Base-by-base conservation (phyloP, 805 yeast species). In the Yarrowia hollandica region DNA sequence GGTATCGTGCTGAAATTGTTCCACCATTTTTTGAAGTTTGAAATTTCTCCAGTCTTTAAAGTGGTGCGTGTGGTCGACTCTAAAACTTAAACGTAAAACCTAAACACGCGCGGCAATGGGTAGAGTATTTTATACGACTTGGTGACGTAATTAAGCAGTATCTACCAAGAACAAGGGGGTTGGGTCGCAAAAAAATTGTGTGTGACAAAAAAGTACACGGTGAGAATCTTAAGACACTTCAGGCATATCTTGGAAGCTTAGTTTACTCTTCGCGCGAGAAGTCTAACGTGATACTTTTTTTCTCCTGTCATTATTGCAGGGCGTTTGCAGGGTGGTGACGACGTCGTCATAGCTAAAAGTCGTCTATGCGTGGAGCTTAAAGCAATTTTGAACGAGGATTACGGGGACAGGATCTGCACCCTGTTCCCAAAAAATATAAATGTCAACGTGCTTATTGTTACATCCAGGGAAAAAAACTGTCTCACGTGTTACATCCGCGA, bases 1-100 rank as follows among this genome's bases (percentile, higher is more conserved):
- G 35, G 52, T 19, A n/a, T n/a, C n/a, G n/a, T n/a, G n/a, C n/a
- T n/a, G n/a, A n/a, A 44, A 44, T 44, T 44, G 12, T 44, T 42
- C 50, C 50, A 41, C 21, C n/a, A 5, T 26, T 26, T 42, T 42
- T 42, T 42, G 34, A 25, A 41, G 33, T 15, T 11, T 8, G 15
- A 22, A 22, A 5, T 11, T 15, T 14, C 34, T 42, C 23, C 23
- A 10, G 23, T 8, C 14, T 39, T 19, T 8, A 10, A 22, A 14
- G 26, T 39, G 44, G 44, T 23, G 41, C 41, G 25, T 19, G 44
- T 39, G 44, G 46, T 21, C 46, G 12, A 41, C 33, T 22, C 33
- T 23, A 41, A 26, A 41, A 41, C 14, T 15, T 16, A 12, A 41
- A 25, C 23, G 11, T 12, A 26, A 25, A 38, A 25, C 16, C 7